These are phyloP conservation scores for Hypoxylon sp. DNA, from an alignment of 2,329 filamentous ascomycete genomes.

Conservation along the genomic window DNA sequence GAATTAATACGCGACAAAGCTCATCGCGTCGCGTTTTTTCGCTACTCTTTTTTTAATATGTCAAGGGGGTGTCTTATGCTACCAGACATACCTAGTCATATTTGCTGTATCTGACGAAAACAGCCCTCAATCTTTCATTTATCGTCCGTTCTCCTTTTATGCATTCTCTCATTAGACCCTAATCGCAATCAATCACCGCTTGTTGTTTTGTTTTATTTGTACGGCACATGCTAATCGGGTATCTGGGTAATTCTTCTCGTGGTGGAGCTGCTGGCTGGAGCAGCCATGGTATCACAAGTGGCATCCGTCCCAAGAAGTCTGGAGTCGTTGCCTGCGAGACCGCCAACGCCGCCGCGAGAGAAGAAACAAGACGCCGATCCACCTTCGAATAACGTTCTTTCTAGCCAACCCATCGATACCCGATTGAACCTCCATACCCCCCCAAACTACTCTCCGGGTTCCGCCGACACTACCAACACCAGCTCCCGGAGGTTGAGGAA, in stretches of 20 bases:
- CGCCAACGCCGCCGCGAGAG: conserved; percentile 78
- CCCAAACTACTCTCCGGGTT: conserved; percentile 64
- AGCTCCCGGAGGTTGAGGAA: conserved; percentile 65
- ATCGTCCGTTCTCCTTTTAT: conserved; percentile 19
- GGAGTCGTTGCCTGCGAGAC: conserved; percentile 69
- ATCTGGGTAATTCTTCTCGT: conserved; percentile 37
- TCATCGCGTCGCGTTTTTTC: conserved; percentile 42
- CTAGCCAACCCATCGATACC: conserved; percentile 58
- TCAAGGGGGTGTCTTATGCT: conserved; percentile 31
- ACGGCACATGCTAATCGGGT: conserved; percentile 44
- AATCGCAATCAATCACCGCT: conserved; percentile 24
- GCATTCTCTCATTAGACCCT: conserved; percentile 8
- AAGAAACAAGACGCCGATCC: conserved; percentile 58
- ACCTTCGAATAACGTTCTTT: conserved; percentile 55
- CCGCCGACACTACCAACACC: conserved; percentile 59
- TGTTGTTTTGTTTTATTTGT: conserved; percentile 23
- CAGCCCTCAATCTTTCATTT: conserved; percentile 11
- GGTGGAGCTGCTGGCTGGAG: conserved; percentile 50
- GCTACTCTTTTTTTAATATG: conserved; percentile 18
- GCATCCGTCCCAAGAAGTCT: conserved; percentile 59
- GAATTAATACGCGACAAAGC: conserved; percentile 40
- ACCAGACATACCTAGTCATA: conserved; percentile 24
- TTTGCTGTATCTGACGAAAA: conserved; percentile 17
- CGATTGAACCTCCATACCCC: conserved; percentile 65
- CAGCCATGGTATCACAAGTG: conserved; percentile 59